Evolutionary conservation across 306 rosid genomes (phyloP).

Genomic region (Pyrus bretschneideri): DNA sequence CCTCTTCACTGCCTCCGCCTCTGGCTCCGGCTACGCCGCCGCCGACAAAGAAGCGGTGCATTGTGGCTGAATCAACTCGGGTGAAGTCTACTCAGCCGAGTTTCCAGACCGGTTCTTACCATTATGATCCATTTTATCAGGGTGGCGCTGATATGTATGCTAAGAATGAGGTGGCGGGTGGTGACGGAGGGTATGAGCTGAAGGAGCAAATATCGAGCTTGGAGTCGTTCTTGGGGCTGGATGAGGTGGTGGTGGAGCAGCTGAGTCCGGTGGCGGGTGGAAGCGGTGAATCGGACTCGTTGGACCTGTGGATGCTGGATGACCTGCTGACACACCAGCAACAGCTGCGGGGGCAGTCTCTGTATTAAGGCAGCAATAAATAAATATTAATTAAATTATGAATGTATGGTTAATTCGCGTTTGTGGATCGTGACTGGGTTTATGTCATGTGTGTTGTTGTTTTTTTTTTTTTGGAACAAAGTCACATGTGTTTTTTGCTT

Average conservation of each 20-base stretch:
- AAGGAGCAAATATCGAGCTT: slow-evolving; percentile 48
- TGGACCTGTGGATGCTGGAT: slow-evolving; percentile 57
- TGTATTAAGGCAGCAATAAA: background rate
- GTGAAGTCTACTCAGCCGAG: background rate
- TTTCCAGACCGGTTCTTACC: background rate
- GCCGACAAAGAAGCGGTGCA: slow-evolving; percentile 40
- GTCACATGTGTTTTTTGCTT: background rate
- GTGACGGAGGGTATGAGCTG: slow-evolving; percentile 21
- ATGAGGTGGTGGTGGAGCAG: slow-evolving; percentile 13
- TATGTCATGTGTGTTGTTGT: background rate
- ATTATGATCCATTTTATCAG: background rate
- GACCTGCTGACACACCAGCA: slow-evolving; percentile 39
- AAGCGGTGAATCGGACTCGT: slow-evolving; percentile 12
- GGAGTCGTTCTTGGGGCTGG: slow-evolving; percentile 62
- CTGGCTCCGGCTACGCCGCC: background rate
- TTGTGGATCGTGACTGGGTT: background rate
- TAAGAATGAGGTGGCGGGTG: background rate
- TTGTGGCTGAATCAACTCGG: slow-evolving; percentile 3
- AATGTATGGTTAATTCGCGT: background rate
- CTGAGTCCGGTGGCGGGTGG: slow-evolving; percentile 5
- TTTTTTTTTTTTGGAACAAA: no score
- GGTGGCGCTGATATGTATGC: background rate
- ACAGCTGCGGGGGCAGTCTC: slow-evolving; percentile 2
- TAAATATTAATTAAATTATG: background rate
- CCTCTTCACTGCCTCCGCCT: background rate